These are phyloP conservation scores for Emiliania huxleyi DNA, from an alignment of 78 protist genomes.

Conservation along the genomic window DNA sequence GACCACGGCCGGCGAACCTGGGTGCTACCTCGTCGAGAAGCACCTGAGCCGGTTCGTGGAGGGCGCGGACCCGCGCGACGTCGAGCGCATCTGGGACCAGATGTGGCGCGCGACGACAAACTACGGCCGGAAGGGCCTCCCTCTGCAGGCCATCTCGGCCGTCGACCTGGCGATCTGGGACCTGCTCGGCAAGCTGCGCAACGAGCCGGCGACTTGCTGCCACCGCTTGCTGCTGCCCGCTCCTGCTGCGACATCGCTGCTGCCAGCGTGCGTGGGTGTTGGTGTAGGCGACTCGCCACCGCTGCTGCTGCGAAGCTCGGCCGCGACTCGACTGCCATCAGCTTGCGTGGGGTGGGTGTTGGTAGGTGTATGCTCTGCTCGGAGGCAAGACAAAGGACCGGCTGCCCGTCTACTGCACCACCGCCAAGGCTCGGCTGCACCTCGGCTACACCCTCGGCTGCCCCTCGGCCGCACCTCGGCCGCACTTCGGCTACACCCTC, in stretches of 20 bases:
- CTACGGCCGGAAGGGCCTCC: constrained; percentile 64
- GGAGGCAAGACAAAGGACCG: constrained; percentile 65
- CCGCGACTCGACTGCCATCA: too few relatives aligned
- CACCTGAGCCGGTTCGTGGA: constrained; percentile 63
- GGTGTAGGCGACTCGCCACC: too few relatives aligned
- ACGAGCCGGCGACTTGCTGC: too few relatives aligned
- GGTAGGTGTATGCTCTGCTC: constrained; percentile 56
- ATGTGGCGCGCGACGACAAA: constrained; percentile 53
- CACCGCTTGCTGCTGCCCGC: too few relatives aligned
- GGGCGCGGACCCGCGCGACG: constrained; percentile 62
- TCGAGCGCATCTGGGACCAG: constrained; percentile 62
- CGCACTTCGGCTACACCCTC: too few relatives aligned
- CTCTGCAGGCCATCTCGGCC: constrained; percentile 60
- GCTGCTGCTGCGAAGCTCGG: too few relatives aligned
- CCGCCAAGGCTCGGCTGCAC: too few relatives aligned
- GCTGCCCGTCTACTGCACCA: constrained; percentile 55
- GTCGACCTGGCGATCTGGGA: constrained; percentile 72
- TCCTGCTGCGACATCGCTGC: too few relatives aligned
- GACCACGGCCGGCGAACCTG: constrained; percentile 68
- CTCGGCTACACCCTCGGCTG: too few relatives aligned
- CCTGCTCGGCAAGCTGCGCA: constrained; percentile 49
- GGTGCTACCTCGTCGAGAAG: constrained; percentile 60
- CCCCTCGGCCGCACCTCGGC: too few relatives aligned
- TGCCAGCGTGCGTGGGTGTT: too few relatives aligned
- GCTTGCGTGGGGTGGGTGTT: too few relatives aligned